Evolutionary conservation across 257 asterid species (phyloP).

Genomic region (Buddleja alternifolia): DNA sequence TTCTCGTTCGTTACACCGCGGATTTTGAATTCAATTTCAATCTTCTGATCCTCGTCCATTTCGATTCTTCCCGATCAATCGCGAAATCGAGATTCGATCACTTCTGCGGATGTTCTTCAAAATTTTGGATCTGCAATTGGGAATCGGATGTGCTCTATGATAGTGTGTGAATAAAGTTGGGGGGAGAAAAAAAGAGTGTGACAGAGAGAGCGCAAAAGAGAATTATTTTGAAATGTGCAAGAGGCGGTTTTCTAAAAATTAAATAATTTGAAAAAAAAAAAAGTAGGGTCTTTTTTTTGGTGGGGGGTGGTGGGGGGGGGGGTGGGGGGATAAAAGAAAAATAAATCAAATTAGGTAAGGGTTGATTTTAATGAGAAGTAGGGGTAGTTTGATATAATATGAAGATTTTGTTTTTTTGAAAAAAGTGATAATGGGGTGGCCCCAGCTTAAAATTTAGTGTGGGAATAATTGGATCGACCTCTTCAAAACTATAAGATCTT

Average conservation of each 20-base stretch:
- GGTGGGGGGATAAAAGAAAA: neutral
- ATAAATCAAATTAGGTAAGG: neutral
- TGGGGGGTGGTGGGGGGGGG: conserved; percentile 17
- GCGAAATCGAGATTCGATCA: conserved; percentile 16
- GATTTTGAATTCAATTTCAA: conserved; percentile 48
- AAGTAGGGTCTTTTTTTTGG: neutral
- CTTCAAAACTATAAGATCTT: too few relatives aligned
- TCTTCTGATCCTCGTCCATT: conserved; percentile 38
- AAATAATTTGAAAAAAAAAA: neutral
- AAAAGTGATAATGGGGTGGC: too few relatives aligned
- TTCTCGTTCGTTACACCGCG: conserved; percentile 44
- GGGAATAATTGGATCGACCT: too few relatives aligned
- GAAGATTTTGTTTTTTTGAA: too few relatives aligned
- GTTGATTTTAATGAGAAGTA: neutral
- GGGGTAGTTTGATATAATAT: too few relatives aligned
- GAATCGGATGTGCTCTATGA: neutral
- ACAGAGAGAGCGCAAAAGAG: conserved; percentile 18
- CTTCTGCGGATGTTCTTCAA: neutral
- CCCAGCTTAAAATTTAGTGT: too few relatives aligned
- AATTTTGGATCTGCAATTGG: conserved; percentile 26
- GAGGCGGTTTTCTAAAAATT: conserved; percentile 39
- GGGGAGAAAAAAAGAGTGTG: conserved; percentile 9
- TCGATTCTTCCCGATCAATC: conserved; percentile 26
- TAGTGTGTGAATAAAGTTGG: neutral
- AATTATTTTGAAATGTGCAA: conserved; percentile 36